Conservation (phyloP, 257 asterid species). For the Cordia subcordata region DNA sequence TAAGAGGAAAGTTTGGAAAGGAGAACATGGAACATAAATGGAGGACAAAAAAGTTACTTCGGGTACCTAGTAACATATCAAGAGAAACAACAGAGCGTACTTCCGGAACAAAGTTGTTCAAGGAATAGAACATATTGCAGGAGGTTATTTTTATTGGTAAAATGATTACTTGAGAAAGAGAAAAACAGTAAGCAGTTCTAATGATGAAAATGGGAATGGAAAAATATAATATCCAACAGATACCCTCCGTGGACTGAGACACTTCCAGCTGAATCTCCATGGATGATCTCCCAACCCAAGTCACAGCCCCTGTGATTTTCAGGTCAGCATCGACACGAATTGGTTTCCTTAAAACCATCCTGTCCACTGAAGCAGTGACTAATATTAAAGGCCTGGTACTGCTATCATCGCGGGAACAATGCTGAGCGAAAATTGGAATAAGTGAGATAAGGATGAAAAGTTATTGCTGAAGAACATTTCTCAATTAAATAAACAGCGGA, state of each 20-base stretch:
- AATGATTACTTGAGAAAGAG: no score
- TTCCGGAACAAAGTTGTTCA: no score
- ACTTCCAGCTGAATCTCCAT: conserved; percentile 91
- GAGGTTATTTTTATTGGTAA: no score
- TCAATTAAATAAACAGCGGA: neutral
- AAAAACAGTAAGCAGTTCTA: no score
- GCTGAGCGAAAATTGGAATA: conserved; percentile 39
- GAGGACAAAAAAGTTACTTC: no score
- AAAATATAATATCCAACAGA: conserved; percentile 1
- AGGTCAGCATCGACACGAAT: conserved; percentile 62
- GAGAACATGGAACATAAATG: no score
- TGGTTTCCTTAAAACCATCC: conserved; percentile 72
- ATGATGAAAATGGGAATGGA: neutral
- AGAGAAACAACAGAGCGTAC: no score
- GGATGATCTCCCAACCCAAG: conserved; percentile 94
- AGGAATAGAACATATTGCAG: no score
- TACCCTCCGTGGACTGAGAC: conserved; percentile 63
- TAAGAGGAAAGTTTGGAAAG: no score
- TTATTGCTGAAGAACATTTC: neutral
- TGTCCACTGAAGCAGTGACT: conserved; percentile 94
- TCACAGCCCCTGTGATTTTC: conserved; percentile 69
- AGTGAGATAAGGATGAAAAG: neutral
- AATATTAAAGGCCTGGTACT: conserved; percentile 66
- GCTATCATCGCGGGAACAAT: conserved; percentile 61
- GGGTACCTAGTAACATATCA: no score